A percentile compares a stretch with the other conserved stretches of the same genome.
phyloP scores from a whole-genome alignment of 1,139 yeast species.

The Nakaseomyces uthaithaninus region DNA sequence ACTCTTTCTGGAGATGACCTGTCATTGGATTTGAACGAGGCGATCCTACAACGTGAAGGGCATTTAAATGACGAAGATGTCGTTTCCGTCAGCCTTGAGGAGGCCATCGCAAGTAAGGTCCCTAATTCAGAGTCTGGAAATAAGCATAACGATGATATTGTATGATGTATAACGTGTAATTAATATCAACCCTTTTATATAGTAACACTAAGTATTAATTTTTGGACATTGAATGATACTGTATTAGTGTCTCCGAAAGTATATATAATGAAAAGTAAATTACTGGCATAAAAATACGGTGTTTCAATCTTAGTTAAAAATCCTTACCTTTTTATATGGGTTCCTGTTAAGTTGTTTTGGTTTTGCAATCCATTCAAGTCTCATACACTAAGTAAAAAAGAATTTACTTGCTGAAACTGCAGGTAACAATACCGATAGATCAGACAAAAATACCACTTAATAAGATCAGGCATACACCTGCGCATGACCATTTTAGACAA shows the following conservation, averaged over 20 bases:
- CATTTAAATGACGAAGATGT: neutral
- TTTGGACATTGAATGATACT: no score
- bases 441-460: conserved; percentile 25
- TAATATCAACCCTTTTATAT: neutral
- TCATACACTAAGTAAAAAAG: neutral
- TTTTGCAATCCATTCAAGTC: no score
- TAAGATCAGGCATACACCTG: conserved; percentile 28
- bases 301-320: no score
- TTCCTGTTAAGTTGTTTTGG: no score
- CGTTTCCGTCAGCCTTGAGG: neutral
- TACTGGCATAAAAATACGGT: no score
- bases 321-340: no score
- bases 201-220: no score
- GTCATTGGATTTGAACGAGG: neutral
- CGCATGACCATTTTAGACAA: conserved; percentile 32
- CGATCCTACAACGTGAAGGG: neutral
- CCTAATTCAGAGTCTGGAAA: neutral
- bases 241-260: no score
- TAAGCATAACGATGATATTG: neutral
- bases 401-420: no score
- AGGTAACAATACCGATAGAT: no score
- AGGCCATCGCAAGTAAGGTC: neutral
- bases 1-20: neutral
- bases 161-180: neutral
- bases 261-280: no score